Evolutionary conservation across 2,329 filamentous ascomycete species (phyloP), one percentile per base, ranked within the genome.

Genomic region (Alternaria brassicicola): DNA sequence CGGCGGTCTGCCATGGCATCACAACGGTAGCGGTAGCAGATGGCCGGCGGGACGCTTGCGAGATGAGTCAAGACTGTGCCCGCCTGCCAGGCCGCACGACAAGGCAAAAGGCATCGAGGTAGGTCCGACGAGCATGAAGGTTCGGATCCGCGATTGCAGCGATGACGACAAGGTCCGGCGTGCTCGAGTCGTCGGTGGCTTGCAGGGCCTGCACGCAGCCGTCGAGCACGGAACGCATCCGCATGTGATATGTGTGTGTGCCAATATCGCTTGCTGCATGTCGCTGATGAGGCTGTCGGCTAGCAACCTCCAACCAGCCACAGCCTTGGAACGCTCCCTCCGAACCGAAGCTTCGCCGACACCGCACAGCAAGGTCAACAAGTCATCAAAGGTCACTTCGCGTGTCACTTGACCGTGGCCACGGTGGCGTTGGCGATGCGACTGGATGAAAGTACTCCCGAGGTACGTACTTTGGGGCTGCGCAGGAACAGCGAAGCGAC

Each of bases 251-350:
- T 43, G 46, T 33, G 62, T 33, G 62, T 66, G 61, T 69, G 64
- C 67, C 67, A 70, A 70, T 70, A 67, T 65, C 61, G 57, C 49
- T 57, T 59, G 59, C 58, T 67, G 67, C 67, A 69, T 61, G 49
- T 57, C 57, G 61, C 58, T 59, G 56, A 61, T 67, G 68, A 69
- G 65, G 66, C 68, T 67, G 61, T 52, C 58, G 52, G 48, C 49
- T 61, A 30, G 31, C 50, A 35, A 46, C 50, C 49, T 36, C 43
- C 43, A 43, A 43, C 57, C 64, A 60, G 60, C 65, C 62, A 61
- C 61, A 57, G 55, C 47, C 55, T 39, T 36, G 52, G 43, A 39
- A 25, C 43, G 42, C 43, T 46, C 52, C 28, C 43, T 46, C 52
- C 28, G 50, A 55, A 59, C 51, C 65, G 57, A 62, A 52, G 52